Percentiles rank a stretch among this genome's conserved stretches.
Evolutionary conservation across 352 stramenopile genomes (phyloP).

Genomic region (Phytophthora litchii): DNA sequence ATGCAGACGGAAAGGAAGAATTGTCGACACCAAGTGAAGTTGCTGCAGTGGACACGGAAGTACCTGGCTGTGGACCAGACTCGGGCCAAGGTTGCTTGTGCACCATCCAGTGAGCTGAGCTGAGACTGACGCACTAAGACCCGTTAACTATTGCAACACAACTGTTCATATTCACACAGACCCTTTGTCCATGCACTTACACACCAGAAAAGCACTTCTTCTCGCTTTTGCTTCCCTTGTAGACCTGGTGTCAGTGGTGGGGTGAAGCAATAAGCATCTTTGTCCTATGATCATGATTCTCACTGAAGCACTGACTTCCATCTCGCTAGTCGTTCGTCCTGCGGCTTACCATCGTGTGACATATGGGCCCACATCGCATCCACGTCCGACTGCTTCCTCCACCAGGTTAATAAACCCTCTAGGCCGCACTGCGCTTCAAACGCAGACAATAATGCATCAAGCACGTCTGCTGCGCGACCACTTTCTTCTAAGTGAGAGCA

Average conservation of each 20-base stretch:
- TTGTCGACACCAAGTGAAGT: conserved; percentile 71
- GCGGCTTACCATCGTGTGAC: conserved; percentile 15
- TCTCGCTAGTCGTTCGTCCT: conserved; percentile 38
- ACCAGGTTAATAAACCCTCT: conserved; percentile 60
- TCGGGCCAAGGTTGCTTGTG: conserved; percentile 46
- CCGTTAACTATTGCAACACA: conserved; percentile 20
- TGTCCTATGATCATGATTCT: no score
- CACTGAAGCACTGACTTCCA: conserved; percentile 38
- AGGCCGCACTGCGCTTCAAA: conserved; percentile 38
- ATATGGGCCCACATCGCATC: conserved; percentile 43
- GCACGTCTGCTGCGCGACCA: conserved; percentile 54
- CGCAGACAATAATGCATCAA: conserved; percentile 46
- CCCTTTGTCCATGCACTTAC: conserved; percentile 14
- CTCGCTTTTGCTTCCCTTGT: not conserved
- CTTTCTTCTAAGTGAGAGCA: conserved; percentile 45
- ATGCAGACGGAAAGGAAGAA: conserved; percentile 41
- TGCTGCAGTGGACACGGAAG: conserved; percentile 87
- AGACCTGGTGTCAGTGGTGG: not conserved
- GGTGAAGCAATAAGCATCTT: no score
- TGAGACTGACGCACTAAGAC: no score
- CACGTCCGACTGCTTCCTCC: conserved; percentile 44
- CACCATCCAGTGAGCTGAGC: conserved; percentile 50
- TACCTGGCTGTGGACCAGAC: conserved; percentile 80
- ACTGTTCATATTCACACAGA: conserved; percentile 35
- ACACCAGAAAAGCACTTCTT: not conserved